A percentile compares a stretch with the other conserved stretches of the same genome.
Evolutionary conservation across 2,329 filamentous ascomycete species (phyloP).

Genomic region (Colletotrichum euphorbiae): DNA sequence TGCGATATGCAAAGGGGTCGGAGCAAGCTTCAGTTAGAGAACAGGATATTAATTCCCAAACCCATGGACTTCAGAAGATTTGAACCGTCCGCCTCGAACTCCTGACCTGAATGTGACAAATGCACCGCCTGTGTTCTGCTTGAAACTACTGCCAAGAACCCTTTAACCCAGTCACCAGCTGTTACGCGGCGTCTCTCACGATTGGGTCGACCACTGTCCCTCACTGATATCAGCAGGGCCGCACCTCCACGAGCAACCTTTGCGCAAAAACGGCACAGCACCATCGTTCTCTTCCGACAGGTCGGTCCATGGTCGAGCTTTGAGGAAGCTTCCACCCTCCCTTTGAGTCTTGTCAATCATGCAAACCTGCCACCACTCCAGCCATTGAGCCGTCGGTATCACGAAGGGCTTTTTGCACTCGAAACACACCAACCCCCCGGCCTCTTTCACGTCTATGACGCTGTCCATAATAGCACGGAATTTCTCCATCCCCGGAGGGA

Average conservation of each 20-base stretch:
- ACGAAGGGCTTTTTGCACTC: slow-evolving; percentile 62
- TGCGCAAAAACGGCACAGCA: slow-evolving; percentile 59
- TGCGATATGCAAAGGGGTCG: slow-evolving; percentile 60
- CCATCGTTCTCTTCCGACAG: slow-evolving; percentile 47
- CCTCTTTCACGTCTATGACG: slow-evolving; percentile 55
- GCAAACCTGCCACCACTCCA: slow-evolving; percentile 68
- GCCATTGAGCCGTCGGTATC: slow-evolving; percentile 67
- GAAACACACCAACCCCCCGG: slow-evolving; percentile 64
- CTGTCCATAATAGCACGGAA: slow-evolving; percentile 55
- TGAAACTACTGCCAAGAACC: slow-evolving; percentile 4
- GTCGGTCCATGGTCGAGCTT: slow-evolving; percentile 31
- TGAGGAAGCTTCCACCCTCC: slow-evolving; percentile 17
- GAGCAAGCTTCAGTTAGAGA: slow-evolving; percentile 41
- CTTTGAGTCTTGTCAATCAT: slow-evolving; percentile 41
- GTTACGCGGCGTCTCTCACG: slow-evolving; percentile 4
- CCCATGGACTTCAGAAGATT: neutral
- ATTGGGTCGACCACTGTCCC: slow-evolving; percentile 42
- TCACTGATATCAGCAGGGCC: slow-evolving; percentile 51
- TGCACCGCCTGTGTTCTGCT: neutral
- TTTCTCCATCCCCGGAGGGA: slow-evolving; percentile 54
- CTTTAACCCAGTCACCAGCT: neutral
- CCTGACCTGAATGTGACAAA: slow-evolving; percentile 4
- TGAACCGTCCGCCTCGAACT: slow-evolving; percentile 13
- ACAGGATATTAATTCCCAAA: neutral
- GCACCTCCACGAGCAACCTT: slow-evolving; percentile 64